Evolutionary conservation across 768 basidiomycete genomes (phyloP).

Genomic region (Wakefieldia striispora): DNA sequence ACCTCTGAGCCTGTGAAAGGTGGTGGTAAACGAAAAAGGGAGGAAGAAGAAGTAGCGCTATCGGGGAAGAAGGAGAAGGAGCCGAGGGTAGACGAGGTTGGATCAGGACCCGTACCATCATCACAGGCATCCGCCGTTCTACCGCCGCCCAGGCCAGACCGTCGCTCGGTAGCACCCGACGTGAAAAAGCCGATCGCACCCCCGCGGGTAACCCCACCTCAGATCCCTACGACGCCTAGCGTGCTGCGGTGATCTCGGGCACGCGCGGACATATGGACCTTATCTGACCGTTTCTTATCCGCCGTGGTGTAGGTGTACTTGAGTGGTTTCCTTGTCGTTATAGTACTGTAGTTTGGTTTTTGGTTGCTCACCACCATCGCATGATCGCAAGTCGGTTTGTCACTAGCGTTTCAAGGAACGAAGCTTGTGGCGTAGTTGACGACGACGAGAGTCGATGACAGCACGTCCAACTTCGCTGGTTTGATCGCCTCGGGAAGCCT

Average conservation of each 20-base stretch:
- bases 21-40: constrained; percentile 26
- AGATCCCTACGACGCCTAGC: constrained; percentile 1
- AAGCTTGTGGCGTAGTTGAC: too few species aligned
- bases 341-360: too few species aligned
- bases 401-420: too few species aligned
- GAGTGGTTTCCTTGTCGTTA: too few species aligned
- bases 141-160: constrained; percentile 22
- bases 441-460: too few species aligned
- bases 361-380: too few species aligned
- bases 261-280: too few species aligned
- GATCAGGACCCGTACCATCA: background rate
- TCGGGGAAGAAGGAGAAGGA: constrained; percentile 16
- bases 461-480: too few species aligned
- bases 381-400: too few species aligned
- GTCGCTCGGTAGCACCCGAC: constrained; percentile 11
- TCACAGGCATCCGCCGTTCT: background rate
- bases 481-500: too few species aligned
- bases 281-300: too few species aligned
- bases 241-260: constrained; percentile 3
- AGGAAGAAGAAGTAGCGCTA: constrained; percentile 13
- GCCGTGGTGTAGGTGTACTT: too few species aligned
- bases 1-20: background rate
- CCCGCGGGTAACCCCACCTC: constrained; percentile 6
- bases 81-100: constrained; percentile 3
- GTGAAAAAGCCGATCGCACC: constrained; percentile 20